Conservation (phyloP, 768 basidiomycete species). For the Galerina sulciceps region DNA sequence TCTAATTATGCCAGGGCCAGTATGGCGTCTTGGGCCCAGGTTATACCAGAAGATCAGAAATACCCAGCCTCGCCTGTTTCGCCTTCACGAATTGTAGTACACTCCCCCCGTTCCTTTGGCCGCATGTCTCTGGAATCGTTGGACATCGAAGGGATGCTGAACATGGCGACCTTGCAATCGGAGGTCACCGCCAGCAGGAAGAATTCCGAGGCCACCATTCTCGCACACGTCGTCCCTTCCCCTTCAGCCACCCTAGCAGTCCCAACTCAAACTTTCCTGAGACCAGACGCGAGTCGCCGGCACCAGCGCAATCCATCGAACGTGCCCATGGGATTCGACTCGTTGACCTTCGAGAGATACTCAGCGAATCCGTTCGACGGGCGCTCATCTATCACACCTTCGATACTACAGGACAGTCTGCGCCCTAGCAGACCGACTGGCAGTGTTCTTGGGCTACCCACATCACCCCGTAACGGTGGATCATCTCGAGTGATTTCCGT, state of each 20-base stretch:
- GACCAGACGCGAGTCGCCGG: slow-evolving; percentile 19
- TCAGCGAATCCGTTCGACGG: slow-evolving; percentile 26
- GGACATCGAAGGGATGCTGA: slow-evolving; percentile 59
- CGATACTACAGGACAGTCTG: slow-evolving; percentile 12
- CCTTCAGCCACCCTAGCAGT: slow-evolving; percentile 10
- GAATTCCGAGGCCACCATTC: slow-evolving; percentile 23
- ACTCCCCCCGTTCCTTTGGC: slow-evolving; percentile 20
- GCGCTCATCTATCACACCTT: slow-evolving; percentile 11
- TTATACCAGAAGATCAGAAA: slow-evolving; percentile 29
- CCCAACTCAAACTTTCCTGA: slow-evolving; percentile 12
- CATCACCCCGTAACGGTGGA: slow-evolving; percentile 23
- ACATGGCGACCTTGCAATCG: slow-evolving; percentile 49
- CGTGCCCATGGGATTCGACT: slow-evolving; percentile 31
- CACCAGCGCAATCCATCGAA: slow-evolving; percentile 34
- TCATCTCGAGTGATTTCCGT: slow-evolving; percentile 14
- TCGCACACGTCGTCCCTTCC: slow-evolving; percentile 13
- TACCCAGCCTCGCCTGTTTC: slow-evolving; percentile 9
- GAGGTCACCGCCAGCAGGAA: slow-evolving; percentile 27
- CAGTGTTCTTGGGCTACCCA: slow-evolving; percentile 20
- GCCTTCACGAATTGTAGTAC: slow-evolving; percentile 5
- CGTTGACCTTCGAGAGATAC: slow-evolving; percentile 30
- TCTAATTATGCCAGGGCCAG: slow-evolving; percentile 26
- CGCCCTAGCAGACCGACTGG: slow-evolving; percentile 11
- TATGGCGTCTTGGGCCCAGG: slow-evolving; percentile 39
- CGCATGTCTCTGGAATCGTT: slow-evolving; percentile 38